Evolutionary conservation across 371 early-diverging fungal species (phyloP).

Genomic region (Actinomucor elegans): DNA sequence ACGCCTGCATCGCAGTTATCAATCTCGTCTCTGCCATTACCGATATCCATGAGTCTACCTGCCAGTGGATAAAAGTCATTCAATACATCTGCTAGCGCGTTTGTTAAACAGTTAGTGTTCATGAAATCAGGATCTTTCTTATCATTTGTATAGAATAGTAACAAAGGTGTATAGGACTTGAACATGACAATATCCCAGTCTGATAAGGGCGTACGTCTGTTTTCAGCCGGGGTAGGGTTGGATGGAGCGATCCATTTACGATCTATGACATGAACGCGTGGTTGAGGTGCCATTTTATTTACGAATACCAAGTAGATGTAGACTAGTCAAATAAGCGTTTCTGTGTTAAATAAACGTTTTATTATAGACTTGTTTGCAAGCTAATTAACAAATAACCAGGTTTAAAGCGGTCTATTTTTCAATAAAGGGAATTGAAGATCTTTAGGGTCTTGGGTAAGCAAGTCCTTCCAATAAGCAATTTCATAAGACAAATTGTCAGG

Average conservation of each 20-base stretch:
- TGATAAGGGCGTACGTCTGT: constrained; percentile 22
- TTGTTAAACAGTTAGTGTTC: constrained; percentile 22
- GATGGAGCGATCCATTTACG: constrained; percentile 27
- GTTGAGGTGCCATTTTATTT: constrained; percentile 12
- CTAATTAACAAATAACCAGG: too few species aligned
- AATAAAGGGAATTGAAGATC: constrained; percentile 27
- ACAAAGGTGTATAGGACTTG: constrained; percentile 38
- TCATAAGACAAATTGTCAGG: constrained; percentile 37
- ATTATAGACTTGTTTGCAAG: too few species aligned
- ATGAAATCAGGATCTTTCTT: constrained; percentile 27
- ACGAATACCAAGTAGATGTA: too few species aligned
- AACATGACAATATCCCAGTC: constrained; percentile 51
- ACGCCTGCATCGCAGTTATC: constrained; percentile 36
- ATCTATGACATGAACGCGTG: constrained; percentile 13
- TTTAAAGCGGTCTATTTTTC: constrained; percentile 1
- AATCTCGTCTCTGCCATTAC: constrained; percentile 38
- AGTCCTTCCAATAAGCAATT: constrained; percentile 32
- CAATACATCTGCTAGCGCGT: constrained; percentile 19
- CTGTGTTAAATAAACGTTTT: too few species aligned
- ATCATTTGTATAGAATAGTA: constrained; percentile 32
- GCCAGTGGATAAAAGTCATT: constrained; percentile 38
- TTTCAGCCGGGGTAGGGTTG: constrained; percentile 17
- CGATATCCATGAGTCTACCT: constrained; percentile 36
- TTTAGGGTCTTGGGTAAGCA: constrained; percentile 18
- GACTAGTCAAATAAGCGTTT: too few species aligned